phyloP scores from a whole-genome alignment of 2,329 filamentous ascomycete genomes.

The Zalaria sp. region DNA sequence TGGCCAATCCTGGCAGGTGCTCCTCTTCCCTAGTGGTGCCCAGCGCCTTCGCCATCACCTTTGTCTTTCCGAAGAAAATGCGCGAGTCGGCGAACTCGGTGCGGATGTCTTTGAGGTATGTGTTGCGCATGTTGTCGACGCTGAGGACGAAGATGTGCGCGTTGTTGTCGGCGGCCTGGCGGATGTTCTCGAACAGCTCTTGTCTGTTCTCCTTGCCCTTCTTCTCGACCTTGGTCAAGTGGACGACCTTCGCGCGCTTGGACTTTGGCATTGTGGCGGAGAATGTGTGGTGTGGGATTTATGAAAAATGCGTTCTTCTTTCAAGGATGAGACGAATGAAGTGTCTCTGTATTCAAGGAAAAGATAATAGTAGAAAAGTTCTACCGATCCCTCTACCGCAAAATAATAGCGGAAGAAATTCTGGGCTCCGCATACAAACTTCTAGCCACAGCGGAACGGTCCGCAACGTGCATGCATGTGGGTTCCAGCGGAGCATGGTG shows the following conservation, averaged over 20 bases:
- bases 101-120: slow-evolving; percentile 81
- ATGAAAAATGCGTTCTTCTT: too few species aligned
- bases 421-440: too few species aligned
- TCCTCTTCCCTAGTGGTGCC: slow-evolving; percentile 59
- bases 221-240: slow-evolving; percentile 83
- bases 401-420: too few species aligned
- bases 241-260: slow-evolving; percentile 77
- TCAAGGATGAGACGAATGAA: too few species aligned
- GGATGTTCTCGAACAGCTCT: slow-evolving; percentile 76
- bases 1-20: slow-evolving; percentile 62
- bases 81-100: slow-evolving; percentile 73
- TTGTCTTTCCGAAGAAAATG: slow-evolving; percentile 97
- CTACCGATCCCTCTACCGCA: too few species aligned
- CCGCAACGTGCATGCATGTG: too few species aligned
- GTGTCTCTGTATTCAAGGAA: too few species aligned
- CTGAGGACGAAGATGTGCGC: slow-evolving; percentile 86
- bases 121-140: slow-evolving; percentile 97
- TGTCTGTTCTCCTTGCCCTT: slow-evolving; percentile 86
- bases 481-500: too few species aligned
- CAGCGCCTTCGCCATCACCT: slow-evolving; percentile 94
- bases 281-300: background rate
- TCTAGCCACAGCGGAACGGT: too few species aligned
- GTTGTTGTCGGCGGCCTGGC: slow-evolving; percentile 71
- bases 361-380: too few species aligned
- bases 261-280: slow-evolving; percentile 73